Evolutionary conservation across 371 early-diverging fungal species (phyloP).

Genomic region (Vairimorpha ceranae): DNA sequence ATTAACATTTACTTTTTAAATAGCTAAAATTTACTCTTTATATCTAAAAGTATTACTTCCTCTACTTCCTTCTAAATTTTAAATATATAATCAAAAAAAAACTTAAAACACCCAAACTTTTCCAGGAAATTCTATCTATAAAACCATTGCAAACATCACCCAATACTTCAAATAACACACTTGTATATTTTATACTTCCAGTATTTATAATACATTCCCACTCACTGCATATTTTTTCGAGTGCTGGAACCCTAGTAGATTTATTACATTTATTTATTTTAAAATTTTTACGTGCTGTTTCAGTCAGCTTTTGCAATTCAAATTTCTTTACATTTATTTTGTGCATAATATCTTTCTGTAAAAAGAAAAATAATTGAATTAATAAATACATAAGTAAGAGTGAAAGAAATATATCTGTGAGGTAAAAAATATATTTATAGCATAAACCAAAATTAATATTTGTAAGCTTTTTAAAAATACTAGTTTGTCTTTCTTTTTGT

Average conservation of each 20-base stretch:
- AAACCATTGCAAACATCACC: constrained; percentile 60
- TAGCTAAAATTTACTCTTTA: too few relatives aligned
- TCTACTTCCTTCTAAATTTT: constrained; percentile 9
- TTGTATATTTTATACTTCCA: constrained; percentile 55
- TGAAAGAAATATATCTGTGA: constrained; percentile 50
- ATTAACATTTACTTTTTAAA: not conserved
- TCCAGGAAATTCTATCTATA: constrained; percentile 47
- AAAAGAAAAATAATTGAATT: constrained; percentile 36
- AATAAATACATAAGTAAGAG: constrained; percentile 36
- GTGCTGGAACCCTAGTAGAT: constrained; percentile 69
- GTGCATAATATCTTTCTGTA: constrained; percentile 54
- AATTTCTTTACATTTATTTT: constrained; percentile 28
- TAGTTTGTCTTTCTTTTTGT: not conserved
- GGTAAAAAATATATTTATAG: constrained; percentile 8
- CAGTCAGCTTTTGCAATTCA: constrained; percentile 57
- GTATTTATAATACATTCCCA: constrained; percentile 74
- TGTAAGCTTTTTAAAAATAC: not conserved
- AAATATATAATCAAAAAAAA: constrained; percentile 47
- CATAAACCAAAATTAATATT: not conserved
- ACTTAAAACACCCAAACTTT: constrained; percentile 15
- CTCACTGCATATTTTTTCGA: constrained; percentile 68
- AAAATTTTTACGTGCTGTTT: constrained; percentile 68
- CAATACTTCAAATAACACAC: constrained; percentile 54
- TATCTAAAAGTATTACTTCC: not conserved
- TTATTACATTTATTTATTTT: constrained; percentile 69